phyloP scores from a whole-genome alignment of 176 grass and related monocot genomes.

The Coix lacrymajobi region DNA sequence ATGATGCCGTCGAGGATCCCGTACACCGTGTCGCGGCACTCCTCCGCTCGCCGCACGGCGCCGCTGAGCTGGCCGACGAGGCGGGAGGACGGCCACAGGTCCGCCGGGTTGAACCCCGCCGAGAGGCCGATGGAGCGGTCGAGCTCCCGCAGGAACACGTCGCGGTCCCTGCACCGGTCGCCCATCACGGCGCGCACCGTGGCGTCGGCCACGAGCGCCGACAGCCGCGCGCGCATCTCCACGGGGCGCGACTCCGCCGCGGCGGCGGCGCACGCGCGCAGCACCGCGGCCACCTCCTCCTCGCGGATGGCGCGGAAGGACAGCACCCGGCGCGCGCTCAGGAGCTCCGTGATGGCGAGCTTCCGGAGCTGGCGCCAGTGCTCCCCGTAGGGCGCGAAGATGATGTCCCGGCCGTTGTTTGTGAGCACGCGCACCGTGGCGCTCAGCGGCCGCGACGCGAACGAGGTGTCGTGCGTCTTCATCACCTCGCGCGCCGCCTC shows the following conservation, averaged over 20 bases:
- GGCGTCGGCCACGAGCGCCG: conserved; percentile 21
- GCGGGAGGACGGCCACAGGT: conserved; percentile 51
- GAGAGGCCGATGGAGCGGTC: not conserved
- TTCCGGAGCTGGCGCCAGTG: conserved; percentile 68
- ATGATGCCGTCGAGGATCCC: conserved; percentile 55
- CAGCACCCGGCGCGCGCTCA: conserved; percentile 36
- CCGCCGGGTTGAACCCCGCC: conserved; percentile 41
- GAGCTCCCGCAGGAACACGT: conserved; percentile 31
- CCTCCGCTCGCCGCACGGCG: conserved; percentile 17
- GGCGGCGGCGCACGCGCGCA: not conserved
- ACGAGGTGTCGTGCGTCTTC: conserved; percentile 10
- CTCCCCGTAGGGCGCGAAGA: conserved; percentile 55
- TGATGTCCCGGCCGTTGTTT: conserved; percentile 38
- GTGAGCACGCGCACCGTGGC: conserved; percentile 32
- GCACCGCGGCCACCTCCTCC: conserved; percentile 35
- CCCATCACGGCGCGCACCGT: conserved; percentile 45
- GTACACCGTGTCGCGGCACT: conserved; percentile 27
- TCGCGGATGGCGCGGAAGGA: conserved; percentile 48
- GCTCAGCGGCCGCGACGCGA: conserved; percentile 42
- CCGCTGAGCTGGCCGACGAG: conserved; percentile 33
- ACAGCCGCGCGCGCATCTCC: conserved; percentile 46
- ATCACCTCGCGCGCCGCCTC: not conserved
- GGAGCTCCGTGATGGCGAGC: conserved; percentile 52
- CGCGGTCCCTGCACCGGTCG: conserved; percentile 45
- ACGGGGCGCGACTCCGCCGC: not conserved